Evolutionary conservation across 306 rosid genomes (phyloP), one percentile per base, ranked within the genome.

Genomic region (Pterocarpus santalinus): DNA sequence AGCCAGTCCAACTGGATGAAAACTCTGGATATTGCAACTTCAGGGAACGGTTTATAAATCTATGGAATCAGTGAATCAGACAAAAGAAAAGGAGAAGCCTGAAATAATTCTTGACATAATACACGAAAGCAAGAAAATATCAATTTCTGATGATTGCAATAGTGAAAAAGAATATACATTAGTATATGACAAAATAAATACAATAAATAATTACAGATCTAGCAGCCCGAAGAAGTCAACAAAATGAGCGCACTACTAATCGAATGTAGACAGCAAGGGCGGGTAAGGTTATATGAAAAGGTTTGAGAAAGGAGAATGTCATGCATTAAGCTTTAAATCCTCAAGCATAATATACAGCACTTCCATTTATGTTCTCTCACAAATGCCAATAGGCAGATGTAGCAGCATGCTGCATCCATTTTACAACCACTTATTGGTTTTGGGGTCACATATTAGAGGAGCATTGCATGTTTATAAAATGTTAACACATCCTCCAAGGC

Each of bases 11-110:
- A n/a, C 9, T 32, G 44, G 78, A 82, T 61, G 47, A n/a, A 39
- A 52, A 38, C 73, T 38, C 33, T n/a, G 12, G 78, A 69, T 49
- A 69, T 73, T 44, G 73, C 70, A 79, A 51, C 79, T 81, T 43
- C 77, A 61, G 68, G 78, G 73, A 66, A 72, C 60, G 68, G 33
- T 12, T 44, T 70, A 82, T 28, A 46, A 44, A 61, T n/a, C 64
- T 55, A 44, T 9, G 22, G 17, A 66, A 66, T 36, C 41, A 11
- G 58, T 17, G 51, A 52, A 73, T 15, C 75, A 66, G 69, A 73
- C 10, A 58, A 62, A 15, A 71, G 51, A 33, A 64, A 49, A 70
- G 49, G 10, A 39, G 43, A 68, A 55, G 46, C 65, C 32, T 7
- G 46, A 74, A 66, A 84, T 16, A 32, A 60, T 35, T 63, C 28